These are phyloP conservation scores for Acorus calamus DNA, from an alignment of 106 monocot genomes.

Conservation along the genomic window DNA sequence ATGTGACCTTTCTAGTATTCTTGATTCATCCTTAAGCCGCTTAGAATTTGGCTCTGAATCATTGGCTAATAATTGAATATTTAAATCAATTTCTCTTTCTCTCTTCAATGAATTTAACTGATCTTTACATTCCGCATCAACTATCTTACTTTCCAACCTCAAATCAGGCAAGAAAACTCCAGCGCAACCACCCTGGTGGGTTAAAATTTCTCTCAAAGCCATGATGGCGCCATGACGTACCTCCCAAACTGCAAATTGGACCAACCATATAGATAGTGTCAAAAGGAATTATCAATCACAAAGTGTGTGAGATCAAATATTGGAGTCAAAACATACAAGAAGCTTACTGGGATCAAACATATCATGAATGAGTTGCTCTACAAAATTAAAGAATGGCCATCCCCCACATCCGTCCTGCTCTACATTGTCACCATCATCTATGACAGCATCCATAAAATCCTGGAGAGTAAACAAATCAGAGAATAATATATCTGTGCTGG, in stretches of 20 bases:
- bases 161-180: conserved; percentile 64
- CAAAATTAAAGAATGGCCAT: conserved; percentile 80
- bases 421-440: conserved; percentile 35
- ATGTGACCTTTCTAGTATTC: too few relatives aligned
- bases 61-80: conserved; percentile 33
- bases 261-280: not conserved
- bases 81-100: conserved; percentile 58
- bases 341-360: conserved; percentile 84
- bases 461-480: conserved; percentile 13
- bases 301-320: not conserved
- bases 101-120: conserved; percentile 24
- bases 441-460: conserved; percentile 37
- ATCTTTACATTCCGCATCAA: conserved; percentile 29
- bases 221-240: conserved; percentile 91
- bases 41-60: conserved; percentile 50
- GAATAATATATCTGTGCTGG: too few relatives aligned
- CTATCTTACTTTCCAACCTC: conserved; percentile 30
- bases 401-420: conserved; percentile 44
- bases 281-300: conserved; percentile 5
- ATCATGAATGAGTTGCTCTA: conserved; percentile 94
- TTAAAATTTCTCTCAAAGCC: conserved; percentile 90
- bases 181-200: conserved; percentile 81
- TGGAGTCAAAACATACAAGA: not conserved
- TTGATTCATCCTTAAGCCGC: conserved; percentile 26
- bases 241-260: conserved; percentile 72